Conservation (phyloP, 2,329 filamentous ascomycete genomes). For the Fusarium sp. region DNA sequence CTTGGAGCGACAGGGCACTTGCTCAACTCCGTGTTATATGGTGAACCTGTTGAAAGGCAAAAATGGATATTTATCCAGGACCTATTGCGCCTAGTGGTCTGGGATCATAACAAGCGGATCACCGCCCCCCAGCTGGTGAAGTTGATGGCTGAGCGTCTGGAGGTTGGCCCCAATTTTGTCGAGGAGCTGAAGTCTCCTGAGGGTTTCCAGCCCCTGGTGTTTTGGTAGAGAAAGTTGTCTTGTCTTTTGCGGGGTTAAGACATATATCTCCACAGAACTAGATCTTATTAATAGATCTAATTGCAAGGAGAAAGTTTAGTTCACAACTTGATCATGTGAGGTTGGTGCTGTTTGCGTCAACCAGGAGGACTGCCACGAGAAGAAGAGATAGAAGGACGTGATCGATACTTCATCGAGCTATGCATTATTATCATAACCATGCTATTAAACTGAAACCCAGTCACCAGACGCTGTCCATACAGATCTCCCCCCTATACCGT, state of each 20-base stretch:
- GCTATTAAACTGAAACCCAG: not conserved
- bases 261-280: too few species aligned
- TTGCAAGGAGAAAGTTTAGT: not conserved
- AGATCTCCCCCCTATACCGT: not conserved
- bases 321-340: not conserved
- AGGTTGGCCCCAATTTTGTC: not conserved
- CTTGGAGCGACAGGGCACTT: not conserved
- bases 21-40: not conserved
- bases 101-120: constrained; percentile 27
- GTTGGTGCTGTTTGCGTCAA: not conserved
- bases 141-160: constrained; percentile 4
- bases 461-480: not conserved
- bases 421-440: not conserved
- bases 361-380: not conserved
- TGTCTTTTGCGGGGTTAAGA: not conserved
- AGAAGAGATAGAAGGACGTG: not conserved
- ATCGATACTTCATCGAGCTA: too few species aligned
- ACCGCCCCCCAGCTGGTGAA: constrained; percentile 33
- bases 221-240: constrained; percentile 38
- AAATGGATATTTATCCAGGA: too few species aligned
- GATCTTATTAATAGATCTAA: not conserved
- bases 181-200: constrained; percentile 34
- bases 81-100: constrained; percentile 32
- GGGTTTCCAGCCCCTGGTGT: constrained; percentile 37
- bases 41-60: not conserved